These are phyloP conservation scores for Cyclocybe aegerita DNA, from an alignment of 768 basidiomycete genomes.

Conservation along the genomic window DNA sequence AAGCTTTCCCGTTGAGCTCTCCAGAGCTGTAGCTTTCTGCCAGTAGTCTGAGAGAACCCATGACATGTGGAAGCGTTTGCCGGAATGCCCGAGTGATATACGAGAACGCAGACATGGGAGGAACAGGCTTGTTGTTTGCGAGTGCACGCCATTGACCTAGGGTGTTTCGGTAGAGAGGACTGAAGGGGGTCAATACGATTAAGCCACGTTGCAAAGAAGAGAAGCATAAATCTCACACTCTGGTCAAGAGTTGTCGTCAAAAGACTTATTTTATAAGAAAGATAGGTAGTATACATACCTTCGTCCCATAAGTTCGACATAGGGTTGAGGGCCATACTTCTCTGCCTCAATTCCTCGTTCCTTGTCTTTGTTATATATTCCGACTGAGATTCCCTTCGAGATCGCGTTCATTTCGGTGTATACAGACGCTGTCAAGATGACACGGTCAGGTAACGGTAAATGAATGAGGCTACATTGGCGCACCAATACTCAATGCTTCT, in stretches of 20 bases:
- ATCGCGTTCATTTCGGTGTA: conserved; percentile 94
- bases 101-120: conserved; percentile 73
- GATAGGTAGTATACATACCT: conserved; percentile 18
- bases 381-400: conserved; percentile 81
- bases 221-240: conserved; percentile 18
- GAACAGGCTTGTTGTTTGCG: conserved; percentile 62
- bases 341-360: conserved; percentile 55
- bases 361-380: conserved; percentile 62
- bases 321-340: conserved; percentile 68
- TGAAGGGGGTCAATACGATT: conserved; percentile 23
- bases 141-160: conserved; percentile 81
- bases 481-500: conserved; percentile 91
- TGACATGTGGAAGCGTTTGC: conserved; percentile 73
- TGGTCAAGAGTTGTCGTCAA: conserved; percentile 3
- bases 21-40: conserved; percentile 56
- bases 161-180: conserved; percentile 78
- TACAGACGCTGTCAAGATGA: conserved; percentile 62
- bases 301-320: conserved; percentile 81
- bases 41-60: conserved; percentile 75
- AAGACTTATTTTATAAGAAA: background rate
- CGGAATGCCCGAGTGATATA: conserved; percentile 82
- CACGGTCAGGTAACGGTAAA: background rate
- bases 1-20: conserved; percentile 68
- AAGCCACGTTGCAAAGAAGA: background rate
- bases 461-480: background rate